Evolutionary conservation across 2,329 filamentous ascomycete genomes (phyloP), one percentile per base, ranked within the genome.

Genomic region (Ceratocystis destructans): DNA sequence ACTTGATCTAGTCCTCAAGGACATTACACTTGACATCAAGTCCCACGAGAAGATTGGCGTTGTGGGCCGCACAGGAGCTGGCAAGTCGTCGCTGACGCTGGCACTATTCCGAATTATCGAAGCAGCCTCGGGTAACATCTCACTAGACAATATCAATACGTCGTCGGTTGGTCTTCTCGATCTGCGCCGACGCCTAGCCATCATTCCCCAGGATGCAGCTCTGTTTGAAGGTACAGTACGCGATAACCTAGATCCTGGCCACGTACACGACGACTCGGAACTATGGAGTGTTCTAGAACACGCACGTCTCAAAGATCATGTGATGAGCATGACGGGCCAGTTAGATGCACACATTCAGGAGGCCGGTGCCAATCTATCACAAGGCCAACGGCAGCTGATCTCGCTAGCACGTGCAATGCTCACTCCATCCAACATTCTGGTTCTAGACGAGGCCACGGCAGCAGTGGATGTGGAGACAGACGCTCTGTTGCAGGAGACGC

Each of bases 21-120:
- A 96, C 73, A 86, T 99, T 76, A 93, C 84, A 72, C 80, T 99
- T 15, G 86, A 90, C 74, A 96, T 99, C 79, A 95, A 96, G 78
- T 87, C 93, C 4, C 90, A 92, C 73, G 94, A 99, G 79, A 99
- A 97, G 82, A 94, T 99, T 74, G 94, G 94, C 68, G 92, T 99
- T 10, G 94, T 99, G 41, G 94, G 94, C 66, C 88, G 94, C 62
- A 99, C 94, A 0, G 94, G 94, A 65, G 94, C 94, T 41, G 94
- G 94, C 73, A 99, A 99, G 79, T 96, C 90, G 68, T 96, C 91
- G 8, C 79, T 99, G 69, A 97, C 94, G 0, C 80, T 99, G 69
- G 87, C 94, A 1, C 80, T 99, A 22, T 99, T 99, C 83, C 86
- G 95, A 64, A 91, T 99, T 70, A 97, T 99, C 69, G 95, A 99